Evolutionary conservation across 2,329 filamentous ascomycete genomes (phyloP).

Genomic region (Microcyclospora tardicrescens): DNA sequence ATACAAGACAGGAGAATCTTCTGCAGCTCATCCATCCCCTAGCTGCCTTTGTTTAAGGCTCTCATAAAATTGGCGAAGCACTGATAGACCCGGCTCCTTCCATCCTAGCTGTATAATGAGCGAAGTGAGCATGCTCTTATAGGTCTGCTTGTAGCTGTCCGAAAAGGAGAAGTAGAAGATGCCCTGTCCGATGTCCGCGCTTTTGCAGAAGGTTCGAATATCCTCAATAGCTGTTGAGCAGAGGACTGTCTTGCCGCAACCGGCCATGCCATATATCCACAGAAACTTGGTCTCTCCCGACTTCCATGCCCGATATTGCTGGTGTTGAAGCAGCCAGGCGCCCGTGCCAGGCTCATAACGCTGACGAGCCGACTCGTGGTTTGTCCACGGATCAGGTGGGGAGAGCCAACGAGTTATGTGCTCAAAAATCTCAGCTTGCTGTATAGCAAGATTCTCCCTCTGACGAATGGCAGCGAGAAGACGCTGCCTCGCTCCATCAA

Average conservation of each 20-base stretch:
- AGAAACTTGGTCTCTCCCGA: constrained; percentile 1
- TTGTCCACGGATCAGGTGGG: constrained; percentile 8
- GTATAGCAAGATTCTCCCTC: not conserved
- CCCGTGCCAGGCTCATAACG: constrained; percentile 11
- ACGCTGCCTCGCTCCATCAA: constrained; percentile 7
- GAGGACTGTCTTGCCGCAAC: constrained; percentile 14
- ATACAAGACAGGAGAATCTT: constrained; percentile 8
- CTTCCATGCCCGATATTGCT: constrained; percentile 10
- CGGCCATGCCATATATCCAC: constrained; percentile 13
- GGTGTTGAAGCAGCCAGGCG: constrained; percentile 9
- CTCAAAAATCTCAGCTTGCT: constrained; percentile 1
- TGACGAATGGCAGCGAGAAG: constrained; percentile 3
- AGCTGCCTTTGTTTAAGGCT: constrained; percentile 5
- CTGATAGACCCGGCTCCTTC: constrained; percentile 8
- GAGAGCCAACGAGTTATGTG: constrained; percentile 10
- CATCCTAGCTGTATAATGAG: constrained; percentile 11
- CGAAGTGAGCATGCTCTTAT: constrained; percentile 7
- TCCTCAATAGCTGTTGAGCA: constrained; percentile 14
- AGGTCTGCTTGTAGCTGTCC: constrained; percentile 12
- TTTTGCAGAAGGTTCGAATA: constrained; percentile 4
- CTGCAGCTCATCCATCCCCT: constrained; percentile 9
- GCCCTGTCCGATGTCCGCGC: constrained; percentile 2
- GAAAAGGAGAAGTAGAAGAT: constrained; percentile 16
- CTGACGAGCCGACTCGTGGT: constrained; percentile 10
- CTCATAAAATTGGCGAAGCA: constrained; percentile 9